phyloP scores from a whole-genome alignment of 78 protist species.

The slime mould (Dictyostelium discoideum) region dicty_2.7 NC_007088.5:3978001-3978500 shows the following conservation, averaged over 20 bases:
- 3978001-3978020: not conserved
- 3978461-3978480: constrained; percentile 1
- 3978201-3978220: constrained; percentile 18
- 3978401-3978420: constrained; percentile 15
- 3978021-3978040: not conserved
- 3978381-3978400: constrained; percentile 12
- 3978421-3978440: constrained; percentile 22
- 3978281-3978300: not conserved
- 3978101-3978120: not conserved
- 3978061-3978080: constrained; percentile 1
- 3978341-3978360: constrained; percentile 10
- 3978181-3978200: not conserved
- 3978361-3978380: not conserved
- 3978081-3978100: not conserved
- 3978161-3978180: constrained; percentile 14
- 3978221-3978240: constrained; percentile 11
- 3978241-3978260: constrained; percentile 21
- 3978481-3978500: constrained; percentile 40
- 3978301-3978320: not conserved
- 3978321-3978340: not conserved
- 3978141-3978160: constrained; percentile 12
- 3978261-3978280: not conserved
- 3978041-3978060: not conserved
- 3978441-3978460: not conserved
- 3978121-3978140: not conserved